phyloP scores from a whole-genome alignment of 345 rosid species.

The Pseudoturritis turrita region DNA sequence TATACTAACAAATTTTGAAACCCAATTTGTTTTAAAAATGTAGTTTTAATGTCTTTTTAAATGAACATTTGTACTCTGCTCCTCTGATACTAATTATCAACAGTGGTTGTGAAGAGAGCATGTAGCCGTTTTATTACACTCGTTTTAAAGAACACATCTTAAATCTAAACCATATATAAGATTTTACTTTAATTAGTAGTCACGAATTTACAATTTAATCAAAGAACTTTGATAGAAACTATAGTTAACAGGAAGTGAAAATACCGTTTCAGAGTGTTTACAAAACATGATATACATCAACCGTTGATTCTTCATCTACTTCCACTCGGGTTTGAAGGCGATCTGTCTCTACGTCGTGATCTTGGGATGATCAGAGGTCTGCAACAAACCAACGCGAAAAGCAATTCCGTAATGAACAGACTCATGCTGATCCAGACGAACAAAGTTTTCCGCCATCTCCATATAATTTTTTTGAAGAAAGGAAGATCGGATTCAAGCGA shows the following conservation, averaged over 20 bases:
- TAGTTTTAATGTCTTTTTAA: not conserved
- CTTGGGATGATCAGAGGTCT: constrained; percentile 65
- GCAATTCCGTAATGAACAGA: constrained; percentile 44
- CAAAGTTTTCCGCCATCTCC: constrained; percentile 77
- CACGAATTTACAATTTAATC: constrained; percentile 15
- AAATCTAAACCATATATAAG: not conserved
- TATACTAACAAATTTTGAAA: not conserved
- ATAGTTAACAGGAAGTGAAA: constrained; percentile 11
- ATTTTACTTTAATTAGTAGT: not conserved
- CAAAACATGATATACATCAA: constrained; percentile 20
- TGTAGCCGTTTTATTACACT: not conserved
- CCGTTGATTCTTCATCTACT: constrained; percentile 19
- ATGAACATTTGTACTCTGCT: not conserved
- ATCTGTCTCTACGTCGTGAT: constrained; percentile 15
- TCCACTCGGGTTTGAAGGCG: constrained; percentile 29
- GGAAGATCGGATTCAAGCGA: constrained; percentile 63
- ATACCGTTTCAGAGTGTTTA: constrained; percentile 18
- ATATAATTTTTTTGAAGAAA: constrained; percentile 51
- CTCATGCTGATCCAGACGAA: constrained; percentile 64
- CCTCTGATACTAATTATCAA: not conserved
- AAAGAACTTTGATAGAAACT: constrained; percentile 2
- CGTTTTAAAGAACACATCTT: not conserved
- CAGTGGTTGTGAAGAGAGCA: not conserved
- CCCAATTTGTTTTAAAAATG: not conserved
- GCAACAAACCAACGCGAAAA: constrained; percentile 58